Base-by-base conservation (phyloP, 2,329 filamentous ascomycete species). In the Ophiostoma sp. region DNA sequence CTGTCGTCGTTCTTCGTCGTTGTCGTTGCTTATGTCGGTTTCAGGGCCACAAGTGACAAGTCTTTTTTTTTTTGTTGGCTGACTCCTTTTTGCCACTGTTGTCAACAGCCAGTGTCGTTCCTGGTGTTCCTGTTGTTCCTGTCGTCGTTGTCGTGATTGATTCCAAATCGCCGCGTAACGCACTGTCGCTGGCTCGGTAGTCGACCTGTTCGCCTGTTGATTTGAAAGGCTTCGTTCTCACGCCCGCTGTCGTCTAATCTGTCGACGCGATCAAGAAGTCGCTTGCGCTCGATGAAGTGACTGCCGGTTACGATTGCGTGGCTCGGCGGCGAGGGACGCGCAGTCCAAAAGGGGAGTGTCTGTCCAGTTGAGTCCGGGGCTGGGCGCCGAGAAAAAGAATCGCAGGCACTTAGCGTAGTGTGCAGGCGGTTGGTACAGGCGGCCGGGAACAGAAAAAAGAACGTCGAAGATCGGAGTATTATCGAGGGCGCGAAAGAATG, bases 341-440 rank as follows among this genome's bases (percentile, higher is more conserved):
- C n/a, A 45, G 55, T 31, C 9, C 28, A 64, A 33, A 73, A 36
- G 50, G 63, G 48, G 59, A 25, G 69, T 42, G 45, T 25, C 50
- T 70, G 45, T 69, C 45, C 45, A 69, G 66, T 69, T 36, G 66
- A 52, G 66, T 52, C 48, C 45, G 69, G 63, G 72, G 59, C 72
- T 73, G 72, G 72, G 72, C 72, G 72, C 72, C 72, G 59, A 73
- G 72, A 73, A 59, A 59, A 45, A 59, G 61, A 66, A 42, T 70
- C 72, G 45, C 19, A 55, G 48, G 52, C 22, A 31, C 45, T 31
- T 71, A 48, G 72, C 72, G 69, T 71, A 28, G 52, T 19, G 19
- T 61, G 69, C 69, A 64, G 42, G 17, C 28, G 42, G 45, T 42
- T 50, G 22, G 59, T 31, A 55, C 42, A 72, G 59, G n/a, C 66